These are phyloP conservation scores for Solanum medicagineum DNA, from an alignment of 257 asterid genomes.

Conservation along the genomic window DNA sequence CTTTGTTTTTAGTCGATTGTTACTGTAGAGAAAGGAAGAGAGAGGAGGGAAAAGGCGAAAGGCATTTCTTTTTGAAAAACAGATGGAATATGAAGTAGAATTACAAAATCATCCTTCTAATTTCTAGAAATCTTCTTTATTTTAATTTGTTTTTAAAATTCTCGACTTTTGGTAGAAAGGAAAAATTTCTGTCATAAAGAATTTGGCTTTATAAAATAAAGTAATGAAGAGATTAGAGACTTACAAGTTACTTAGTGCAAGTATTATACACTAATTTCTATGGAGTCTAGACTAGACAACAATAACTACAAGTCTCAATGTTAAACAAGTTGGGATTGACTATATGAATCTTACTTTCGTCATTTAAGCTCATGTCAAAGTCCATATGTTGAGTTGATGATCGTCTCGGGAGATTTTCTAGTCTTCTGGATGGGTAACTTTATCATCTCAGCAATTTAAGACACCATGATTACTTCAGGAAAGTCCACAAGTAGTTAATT, in stretches of 20 bases:
- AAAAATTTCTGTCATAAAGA: no score
- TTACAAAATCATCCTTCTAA: neutral
- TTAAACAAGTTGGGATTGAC: neutral
- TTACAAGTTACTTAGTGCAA: neutral
- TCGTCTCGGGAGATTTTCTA: neutral
- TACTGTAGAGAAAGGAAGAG: neutral
- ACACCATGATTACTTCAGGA: neutral
- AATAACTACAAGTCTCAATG: neutral
- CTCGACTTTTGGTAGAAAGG: neutral
- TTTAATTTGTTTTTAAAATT: neutral
- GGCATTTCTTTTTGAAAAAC: slow-evolving; percentile 8
- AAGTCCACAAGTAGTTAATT: neutral
- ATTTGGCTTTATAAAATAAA: no score
- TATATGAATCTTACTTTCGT: neutral
- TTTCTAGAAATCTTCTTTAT: neutral
- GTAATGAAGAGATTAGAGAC: neutral
- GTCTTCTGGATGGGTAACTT: neutral
- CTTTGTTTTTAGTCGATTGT: slow-evolving; percentile 6
- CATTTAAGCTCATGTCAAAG: neutral
- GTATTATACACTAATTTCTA: no score
- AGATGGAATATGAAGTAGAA: neutral
- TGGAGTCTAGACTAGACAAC: no score
- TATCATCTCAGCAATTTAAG: neutral
- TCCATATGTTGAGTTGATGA: neutral
- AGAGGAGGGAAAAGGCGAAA: slow-evolving; percentile 5